Evolutionary conservation across 352 stramenopile species (phyloP).

Genomic region (Phytophthora quininea): DNA sequence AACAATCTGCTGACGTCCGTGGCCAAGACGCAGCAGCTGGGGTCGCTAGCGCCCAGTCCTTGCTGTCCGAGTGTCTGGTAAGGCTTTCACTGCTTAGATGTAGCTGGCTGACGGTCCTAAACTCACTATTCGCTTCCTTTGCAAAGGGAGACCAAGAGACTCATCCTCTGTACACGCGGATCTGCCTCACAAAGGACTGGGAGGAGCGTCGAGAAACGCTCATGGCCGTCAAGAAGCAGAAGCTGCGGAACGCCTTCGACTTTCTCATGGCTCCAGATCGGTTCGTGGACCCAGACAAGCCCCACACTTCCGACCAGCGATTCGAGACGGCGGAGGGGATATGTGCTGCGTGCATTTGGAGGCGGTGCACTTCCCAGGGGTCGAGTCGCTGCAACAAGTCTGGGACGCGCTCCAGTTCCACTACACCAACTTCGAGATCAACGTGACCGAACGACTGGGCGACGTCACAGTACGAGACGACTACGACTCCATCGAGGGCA

Average conservation of each 20-base stretch:
- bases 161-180: constrained; percentile 28
- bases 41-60: constrained; percentile 37
- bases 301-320: constrained; percentile 20
- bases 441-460: constrained; percentile 41
- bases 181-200: constrained; percentile 29
- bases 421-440: constrained; percentile 50
- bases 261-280: constrained; percentile 27
- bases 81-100: background rate
- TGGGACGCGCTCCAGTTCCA: constrained; percentile 42
- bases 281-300: constrained; percentile 25
- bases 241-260: constrained; percentile 26
- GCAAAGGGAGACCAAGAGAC: constrained; percentile 21
- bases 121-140: constrained; percentile 6
- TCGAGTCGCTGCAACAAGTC: constrained; percentile 35
- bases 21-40: constrained; percentile 42
- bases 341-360: constrained; percentile 33
- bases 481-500: constrained; percentile 33
- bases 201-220: constrained; percentile 32
- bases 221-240: constrained; percentile 24
- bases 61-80: constrained; percentile 35
- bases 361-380: constrained; percentile 30
- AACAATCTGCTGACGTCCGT: constrained; percentile 34
- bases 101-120: too few species aligned
- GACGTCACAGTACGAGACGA: constrained; percentile 42
- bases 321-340: constrained; percentile 25